A percentile compares a stretch with the other conserved stretches of the same genome.
phyloP scores from a whole-genome alignment of 2,329 filamentous ascomycete genomes.

The Graphilbum ipis-grandicollis region DNA sequence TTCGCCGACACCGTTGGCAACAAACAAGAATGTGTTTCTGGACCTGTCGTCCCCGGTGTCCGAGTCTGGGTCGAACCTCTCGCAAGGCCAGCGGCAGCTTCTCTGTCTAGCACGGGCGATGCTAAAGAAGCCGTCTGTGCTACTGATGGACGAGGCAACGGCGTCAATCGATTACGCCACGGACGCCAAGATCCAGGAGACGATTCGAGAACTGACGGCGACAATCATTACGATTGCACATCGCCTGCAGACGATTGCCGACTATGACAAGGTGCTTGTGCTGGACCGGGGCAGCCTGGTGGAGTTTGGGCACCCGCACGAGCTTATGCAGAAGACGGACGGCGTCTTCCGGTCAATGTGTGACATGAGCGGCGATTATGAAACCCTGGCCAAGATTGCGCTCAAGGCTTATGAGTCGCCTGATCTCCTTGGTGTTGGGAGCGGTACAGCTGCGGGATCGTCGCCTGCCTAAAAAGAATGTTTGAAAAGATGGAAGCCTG shows the following conservation, averaged over 20 bases:
- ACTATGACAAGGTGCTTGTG: conserved; percentile 95
- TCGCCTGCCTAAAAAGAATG: too few relatives aligned
- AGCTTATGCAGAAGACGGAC: conserved; percentile 54
- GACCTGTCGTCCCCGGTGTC: conserved; percentile 70
- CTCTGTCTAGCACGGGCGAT: conserved; percentile 85
- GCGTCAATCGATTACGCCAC: conserved; percentile 95
- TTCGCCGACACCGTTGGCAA: too few relatives aligned
- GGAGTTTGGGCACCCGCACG: conserved; percentile 82
- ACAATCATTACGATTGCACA: conserved; percentile 97
- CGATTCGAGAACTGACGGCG: conserved; percentile 79
- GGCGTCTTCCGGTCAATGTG: conserved; percentile 49
- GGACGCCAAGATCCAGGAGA: conserved; percentile 89
- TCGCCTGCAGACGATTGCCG: conserved; percentile 86
- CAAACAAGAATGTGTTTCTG: conserved; percentile 90
- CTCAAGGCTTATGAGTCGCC: conserved; percentile 31
- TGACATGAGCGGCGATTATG: conserved; percentile 43
- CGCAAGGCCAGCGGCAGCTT: conserved; percentile 88
- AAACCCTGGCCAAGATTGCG: conserved; percentile 31
- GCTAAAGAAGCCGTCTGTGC: conserved; percentile 74
- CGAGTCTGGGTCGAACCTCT: conserved; percentile 86
- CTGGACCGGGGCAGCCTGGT: conserved; percentile 76
- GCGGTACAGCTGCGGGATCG: too few relatives aligned
- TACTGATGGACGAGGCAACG: conserved; percentile 99
- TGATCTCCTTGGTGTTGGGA: background rate
- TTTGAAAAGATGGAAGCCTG: too few relatives aligned